These are phyloP conservation scores for Sideroxylon spinosum DNA, from an alignment of 179 eudicot genomes.

Conservation along the genomic window DNA sequence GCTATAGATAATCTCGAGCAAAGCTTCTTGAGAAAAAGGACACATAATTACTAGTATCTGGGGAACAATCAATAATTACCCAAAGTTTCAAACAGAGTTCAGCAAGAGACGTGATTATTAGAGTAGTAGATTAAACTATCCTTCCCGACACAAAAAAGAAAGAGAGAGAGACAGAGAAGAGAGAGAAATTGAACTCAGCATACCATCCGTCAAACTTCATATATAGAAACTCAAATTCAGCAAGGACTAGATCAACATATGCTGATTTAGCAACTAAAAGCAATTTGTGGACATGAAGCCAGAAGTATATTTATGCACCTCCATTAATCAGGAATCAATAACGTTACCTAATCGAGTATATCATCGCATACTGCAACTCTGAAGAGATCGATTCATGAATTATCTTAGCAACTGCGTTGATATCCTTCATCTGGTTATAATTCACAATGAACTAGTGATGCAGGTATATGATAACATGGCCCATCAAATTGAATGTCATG, in stretches of 20 bases:
- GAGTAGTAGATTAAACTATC: not conserved
- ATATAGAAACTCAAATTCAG: not conserved
- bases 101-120: not conserved
- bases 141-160: no score
- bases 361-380: not conserved
- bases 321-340: not conserved
- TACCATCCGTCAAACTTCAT: not conserved
- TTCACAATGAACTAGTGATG: not conserved
- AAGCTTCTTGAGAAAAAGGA: not conserved
- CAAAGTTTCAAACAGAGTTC: not conserved
- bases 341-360: not conserved
- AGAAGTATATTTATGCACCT: not conserved
- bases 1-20: not conserved
- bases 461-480: not conserved
- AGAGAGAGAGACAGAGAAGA: no score
- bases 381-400: not conserved
- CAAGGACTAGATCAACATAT: not conserved
- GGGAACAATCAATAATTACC: not conserved
- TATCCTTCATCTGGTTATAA: not conserved
- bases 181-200: no score
- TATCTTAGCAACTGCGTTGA: not conserved
- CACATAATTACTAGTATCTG: not conserved
- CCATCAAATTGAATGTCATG: not conserved
- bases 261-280: not conserved
- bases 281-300: not conserved